Percentiles rank a stretch among this genome's conserved stretches.
Conservation (phyloP, 352 stramenopile genomes). For the Pythium rhizo-oryzae region DNA sequence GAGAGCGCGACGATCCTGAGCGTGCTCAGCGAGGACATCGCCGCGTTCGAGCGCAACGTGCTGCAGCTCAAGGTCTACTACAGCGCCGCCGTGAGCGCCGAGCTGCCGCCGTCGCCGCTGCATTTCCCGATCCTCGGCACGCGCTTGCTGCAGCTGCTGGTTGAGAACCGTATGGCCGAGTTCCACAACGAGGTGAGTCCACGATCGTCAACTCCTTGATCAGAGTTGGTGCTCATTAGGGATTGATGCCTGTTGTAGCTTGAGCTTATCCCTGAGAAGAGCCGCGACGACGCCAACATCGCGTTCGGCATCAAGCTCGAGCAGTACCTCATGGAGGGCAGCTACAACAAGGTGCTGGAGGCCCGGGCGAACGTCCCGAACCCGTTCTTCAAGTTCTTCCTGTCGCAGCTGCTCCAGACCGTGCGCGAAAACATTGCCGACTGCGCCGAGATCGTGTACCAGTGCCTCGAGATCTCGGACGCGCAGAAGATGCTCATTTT, state of each 20-base stretch:
- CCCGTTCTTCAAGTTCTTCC: slow-evolving; percentile 94
- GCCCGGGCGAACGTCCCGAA: slow-evolving; percentile 89
- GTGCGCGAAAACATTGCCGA: slow-evolving; percentile 96
- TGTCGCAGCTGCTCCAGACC: slow-evolving; percentile 93
- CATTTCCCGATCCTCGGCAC: slow-evolving; percentile 89
- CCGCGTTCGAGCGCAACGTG: slow-evolving; percentile 87
- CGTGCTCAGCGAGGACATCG: slow-evolving; percentile 84
- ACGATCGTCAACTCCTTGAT: not conserved
- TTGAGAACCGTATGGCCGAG: slow-evolving; percentile 93
- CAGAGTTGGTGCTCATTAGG: no score
- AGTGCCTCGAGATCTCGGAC: slow-evolving; percentile 85
- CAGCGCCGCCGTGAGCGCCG: slow-evolving; percentile 35
- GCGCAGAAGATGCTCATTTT: slow-evolving; percentile 95
- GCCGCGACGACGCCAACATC: slow-evolving; percentile 84
- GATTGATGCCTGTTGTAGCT: slow-evolving; percentile 38
- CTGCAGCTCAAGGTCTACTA: slow-evolving; percentile 92
- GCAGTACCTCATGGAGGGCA: slow-evolving; percentile 93
- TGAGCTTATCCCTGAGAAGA: slow-evolving; percentile 84
- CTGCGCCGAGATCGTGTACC: slow-evolving; percentile 95
- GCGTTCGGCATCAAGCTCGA: slow-evolving; percentile 90
- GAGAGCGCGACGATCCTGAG: slow-evolving; percentile 91
- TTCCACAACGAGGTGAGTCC: slow-evolving; percentile 89
- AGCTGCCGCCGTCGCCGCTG: slow-evolving; percentile 67
- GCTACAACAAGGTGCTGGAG: slow-evolving; percentile 94
- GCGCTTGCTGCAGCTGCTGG: slow-evolving; percentile 88